These are phyloP conservation scores for Macrocybe gigantea DNA, from an alignment of 768 basidiomycete genomes.

Conservation along the genomic window DNA sequence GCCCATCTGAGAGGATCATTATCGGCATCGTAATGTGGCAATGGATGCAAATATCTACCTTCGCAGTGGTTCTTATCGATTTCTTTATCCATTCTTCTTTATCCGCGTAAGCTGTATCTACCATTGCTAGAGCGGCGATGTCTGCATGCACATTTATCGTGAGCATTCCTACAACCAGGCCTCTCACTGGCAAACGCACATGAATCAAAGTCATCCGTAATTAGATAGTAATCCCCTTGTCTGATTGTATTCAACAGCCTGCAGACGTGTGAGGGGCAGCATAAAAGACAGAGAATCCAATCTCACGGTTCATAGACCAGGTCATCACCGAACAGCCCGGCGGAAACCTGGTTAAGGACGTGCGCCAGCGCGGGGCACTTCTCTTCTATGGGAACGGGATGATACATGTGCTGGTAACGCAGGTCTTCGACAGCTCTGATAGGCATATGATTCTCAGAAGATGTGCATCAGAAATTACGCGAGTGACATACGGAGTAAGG, in stretches of 20 bases:
- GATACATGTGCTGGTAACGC: slow-evolving; percentile 81
- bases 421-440: slow-evolving; percentile 73
- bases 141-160: slow-evolving; percentile 33
- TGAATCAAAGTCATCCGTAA: slow-evolving; percentile 93
- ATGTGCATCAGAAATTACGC: not conserved
- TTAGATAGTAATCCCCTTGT: slow-evolving; percentile 71
- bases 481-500: slow-evolving; percentile 53
- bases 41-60: slow-evolving; percentile 29
- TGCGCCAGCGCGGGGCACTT: slow-evolving; percentile 79
- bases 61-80: slow-evolving; percentile 77
- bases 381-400: slow-evolving; percentile 72
- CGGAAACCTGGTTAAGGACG: slow-evolving; percentile 71
- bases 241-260: slow-evolving; percentile 73
- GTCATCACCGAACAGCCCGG: slow-evolving; percentile 77
- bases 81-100: slow-evolving; percentile 89
- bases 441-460: not conserved
- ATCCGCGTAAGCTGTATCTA: slow-evolving; percentile 85
- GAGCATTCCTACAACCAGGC: not conserved
- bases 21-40: not conserved
- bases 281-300: slow-evolving; percentile 8
- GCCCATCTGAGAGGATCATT: slow-evolving; percentile 60
- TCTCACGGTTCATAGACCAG: slow-evolving; percentile 81
- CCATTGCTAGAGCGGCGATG: slow-evolving; percentile 76
- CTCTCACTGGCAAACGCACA: slow-evolving; percentile 40
- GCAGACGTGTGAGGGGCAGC: slow-evolving; percentile 10